Evolutionary conservation across 192 early-diverging fungal genomes (phyloP), one percentile per base, ranked within the genome.

Genomic region (Coemansia sp.): DNA sequence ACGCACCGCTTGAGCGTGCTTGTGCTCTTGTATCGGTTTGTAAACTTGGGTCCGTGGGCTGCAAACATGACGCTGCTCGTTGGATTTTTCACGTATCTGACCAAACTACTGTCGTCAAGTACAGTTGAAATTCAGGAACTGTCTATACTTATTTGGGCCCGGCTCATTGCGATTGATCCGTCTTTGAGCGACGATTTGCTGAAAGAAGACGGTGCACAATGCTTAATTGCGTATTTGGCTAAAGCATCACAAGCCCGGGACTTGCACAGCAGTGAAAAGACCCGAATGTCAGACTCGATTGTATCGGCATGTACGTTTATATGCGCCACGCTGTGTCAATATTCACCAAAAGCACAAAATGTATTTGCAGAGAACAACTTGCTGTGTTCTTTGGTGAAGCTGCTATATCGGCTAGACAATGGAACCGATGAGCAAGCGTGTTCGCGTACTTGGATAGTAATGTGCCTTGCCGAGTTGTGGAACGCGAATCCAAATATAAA

Each of bases 111-210:
- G 51, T 92, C 92, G 54, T 91, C 89, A 66, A 93, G 91, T 37
- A 94, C 95, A 0, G 82, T 88, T 0, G 95, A 99, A 64, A 80
- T 98, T 21, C 92, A 93, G 64, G 93, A 94, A 27, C 90, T 95
- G 12, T 82, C 97, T 10, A 93, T 95, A 3, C 94, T 98, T 56
- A 95, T 99, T 39, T 99, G 97, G 95, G 92, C 95, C 5, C 87
- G 96, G 66, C 89, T 99, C 50, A 83, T 97, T 32, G 95, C 94
- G 0, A 93, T 97, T 2, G 97, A 99, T 67, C 84, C 86, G 50
- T 87, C 89, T 12, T 91, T 94, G 69, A 89, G 93, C 64, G 88
- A 86, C 22, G 94, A 97, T 63, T 75, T 96, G 55, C 96, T 95
- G 72, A 92, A 90, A 89, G 65, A 92, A 90, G 7, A 94, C 88